Base-by-base conservation (phyloP, 805 yeast species). In the Scheffersomyces lignosus region DNA sequence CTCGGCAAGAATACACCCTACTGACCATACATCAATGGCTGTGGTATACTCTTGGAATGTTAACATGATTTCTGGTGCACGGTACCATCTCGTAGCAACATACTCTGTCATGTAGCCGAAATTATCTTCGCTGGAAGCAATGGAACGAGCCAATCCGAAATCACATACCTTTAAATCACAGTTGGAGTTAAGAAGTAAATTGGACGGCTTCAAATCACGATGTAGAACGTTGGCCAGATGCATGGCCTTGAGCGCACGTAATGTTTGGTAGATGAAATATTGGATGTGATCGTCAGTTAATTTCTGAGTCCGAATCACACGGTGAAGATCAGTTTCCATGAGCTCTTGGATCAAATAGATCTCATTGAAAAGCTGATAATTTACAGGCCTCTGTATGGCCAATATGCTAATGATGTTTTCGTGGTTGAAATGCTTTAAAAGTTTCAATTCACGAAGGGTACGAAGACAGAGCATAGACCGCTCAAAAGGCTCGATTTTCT, bases 51-150 rank as follows among this genome's bases (percentile, higher is more conserved):
- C 87, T 45, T 89, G 91, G 52, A 90, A 88, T 10, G 96, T 88
- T 33, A 91, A 73, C 98, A 91, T 91, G 58, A 91, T 89, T 53
- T 91, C 98, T 0, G 98, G 98, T 0, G 98, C 98, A 38, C 98
- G 73, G 62, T 91, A 91, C 97, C 98, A 91, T 47, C 98, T 71
- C 3, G 98, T 91, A 7, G 98, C 98, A 29, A 91, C 98, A 58
- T 91, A 91, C 62, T 91, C 98, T 2, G 98, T 91, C 95, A 91
- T 84, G 58, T 81, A 81, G 4, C 87, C 88, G 43, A 79, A 75
- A 55, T 80, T 81, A 53, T 80, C 82, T 51, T 82, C 82, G 37
- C 68, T 69, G 41, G 77, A 70, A 25, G 87, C 79, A 41, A 79
- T 74, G 15, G 80, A 65, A 41, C 86, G 67, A 1, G 98, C 96